phyloP scores from a whole-genome alignment of 768 basidiomycete genomes.

The Neoboletus magnificus region DNA sequence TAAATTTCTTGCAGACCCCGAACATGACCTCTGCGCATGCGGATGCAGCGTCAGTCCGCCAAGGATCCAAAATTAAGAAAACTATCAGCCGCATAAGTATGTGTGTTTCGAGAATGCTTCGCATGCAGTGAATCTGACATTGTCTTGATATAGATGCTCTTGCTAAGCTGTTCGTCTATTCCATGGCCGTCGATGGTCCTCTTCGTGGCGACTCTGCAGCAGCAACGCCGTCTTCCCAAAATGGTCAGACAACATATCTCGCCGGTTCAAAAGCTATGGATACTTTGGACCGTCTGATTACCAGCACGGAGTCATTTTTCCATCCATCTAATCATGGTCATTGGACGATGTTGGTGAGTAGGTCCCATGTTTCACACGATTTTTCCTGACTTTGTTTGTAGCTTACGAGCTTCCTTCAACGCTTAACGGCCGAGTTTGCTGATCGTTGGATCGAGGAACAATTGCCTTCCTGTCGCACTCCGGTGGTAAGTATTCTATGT shows the following conservation, averaged over 20 bases:
- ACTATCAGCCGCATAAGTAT: conserved; percentile 59
- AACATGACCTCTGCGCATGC: conserved; percentile 69
- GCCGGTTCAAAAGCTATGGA: conserved; percentile 88
- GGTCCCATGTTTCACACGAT: neutral
- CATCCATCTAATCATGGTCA: conserved; percentile 90
- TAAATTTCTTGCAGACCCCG: conserved; percentile 43
- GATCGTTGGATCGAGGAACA: conserved; percentile 82
- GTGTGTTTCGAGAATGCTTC: neutral
- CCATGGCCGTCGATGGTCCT: conserved; percentile 80
- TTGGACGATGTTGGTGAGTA: conserved; percentile 54
- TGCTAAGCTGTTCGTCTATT: conserved; percentile 84
- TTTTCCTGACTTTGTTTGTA: conserved; percentile 28
- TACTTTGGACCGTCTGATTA: conserved; percentile 81
- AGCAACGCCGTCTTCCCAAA: conserved; percentile 65
- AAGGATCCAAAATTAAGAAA: conserved; percentile 67
- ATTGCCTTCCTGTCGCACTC: conserved; percentile 72
- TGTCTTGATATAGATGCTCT: conserved; percentile 53
- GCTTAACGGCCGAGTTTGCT: conserved; percentile 69
- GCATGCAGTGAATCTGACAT: neutral
- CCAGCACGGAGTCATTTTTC: conserved; percentile 91
- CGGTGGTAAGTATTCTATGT: conserved; percentile 41
- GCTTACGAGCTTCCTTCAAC: conserved; percentile 83
- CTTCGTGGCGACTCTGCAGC: conserved; percentile 43
- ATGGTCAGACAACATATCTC: conserved; percentile 52
- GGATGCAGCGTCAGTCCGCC: conserved; percentile 55